Conservation (phyloP, 1,284 basidiomycete genomes). For the Schizopora paradoxa region DNA sequence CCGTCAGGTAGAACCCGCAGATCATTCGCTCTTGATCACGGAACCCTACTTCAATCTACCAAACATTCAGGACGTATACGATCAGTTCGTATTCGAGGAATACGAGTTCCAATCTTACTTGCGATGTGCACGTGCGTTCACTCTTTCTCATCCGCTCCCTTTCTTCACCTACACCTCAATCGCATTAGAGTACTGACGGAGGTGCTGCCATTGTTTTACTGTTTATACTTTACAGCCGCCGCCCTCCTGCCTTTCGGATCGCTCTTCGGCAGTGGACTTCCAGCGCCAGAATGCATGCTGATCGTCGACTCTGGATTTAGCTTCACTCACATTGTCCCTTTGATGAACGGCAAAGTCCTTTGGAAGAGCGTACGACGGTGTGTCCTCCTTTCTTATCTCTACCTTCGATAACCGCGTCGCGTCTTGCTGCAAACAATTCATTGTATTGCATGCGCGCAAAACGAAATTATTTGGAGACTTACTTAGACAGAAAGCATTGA, state of each 20-base stretch:
- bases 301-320: slow-evolving; percentile 90
- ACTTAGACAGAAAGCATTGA: no score
- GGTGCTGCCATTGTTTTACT: slow-evolving; percentile 4
- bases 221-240: slow-evolving; percentile 51
- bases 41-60: slow-evolving; percentile 93
- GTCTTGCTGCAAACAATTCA: slow-evolving; percentile 21
- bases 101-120: slow-evolving; percentile 87
- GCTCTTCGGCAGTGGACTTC: slow-evolving; percentile 45
- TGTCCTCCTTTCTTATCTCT: slow-evolving; percentile 19
- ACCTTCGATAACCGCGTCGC: no score
- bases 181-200: background rate
- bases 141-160: slow-evolving; percentile 15
- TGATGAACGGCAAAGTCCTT: slow-evolving; percentile 68
- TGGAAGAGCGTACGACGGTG: slow-evolving; percentile 81
- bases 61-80: slow-evolving; percentile 86
- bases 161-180: slow-evolving; percentile 11
- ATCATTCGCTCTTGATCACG: slow-evolving; percentile 77
- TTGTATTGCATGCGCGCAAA: no score
- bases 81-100: slow-evolving; percentile 94
- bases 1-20: slow-evolving; percentile 62
- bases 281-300: slow-evolving; percentile 71
- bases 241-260: slow-evolving; percentile 68
- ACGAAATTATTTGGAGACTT: no score
- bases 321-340: slow-evolving; percentile 88
- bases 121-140: slow-evolving; percentile 69